Evolutionary conservation across 23 red algal species (phyloP), one percentile per base, ranked within the genome.

Genomic region (Chondrus crispus): DNA sequence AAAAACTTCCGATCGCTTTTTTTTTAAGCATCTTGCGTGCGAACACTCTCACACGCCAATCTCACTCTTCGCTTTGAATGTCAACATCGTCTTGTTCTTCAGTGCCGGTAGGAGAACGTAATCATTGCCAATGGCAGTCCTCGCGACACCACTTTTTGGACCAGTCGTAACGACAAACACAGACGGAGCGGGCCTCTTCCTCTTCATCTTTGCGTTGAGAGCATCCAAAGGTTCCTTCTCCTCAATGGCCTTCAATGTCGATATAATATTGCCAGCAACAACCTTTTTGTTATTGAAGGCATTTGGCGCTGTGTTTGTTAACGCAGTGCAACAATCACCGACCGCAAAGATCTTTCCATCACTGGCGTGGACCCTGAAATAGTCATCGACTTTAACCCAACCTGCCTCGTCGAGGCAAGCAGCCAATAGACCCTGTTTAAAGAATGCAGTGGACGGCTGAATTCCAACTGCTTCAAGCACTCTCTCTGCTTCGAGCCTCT

Each of bases 41-140:
- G n/a, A n/a, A n/a, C n/a, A n/a, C n/a, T 13, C 28, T 90, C 47
- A 90, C 19, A 90, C 33, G 45, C 87, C 87, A 16, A 90, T 51
- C 38, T 90, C 73, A 13, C 49, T 20, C 43, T 51, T 90, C 16
- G 72, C 46, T 53, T 72, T 74, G 35, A 90, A 90, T 46, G 80
- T 48, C 41, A 90, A 90, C 87, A 90, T 90, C n/a, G 87, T 90
- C 60, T 80, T 90, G 37, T 90, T 90, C 87, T 90, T 90, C 4
- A 90, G 33, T 11, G 3, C 20, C 45, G 87, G 72, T 37, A 90
- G 53, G 43, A 37, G 38, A 49, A 49, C 64, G 18, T 69, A 80
- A 5, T 68, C 33, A 32, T 64, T 47, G 42, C 87, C 87, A 2
- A 90, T 18, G 10, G 87, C 55, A 19, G 72, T 90, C 53, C 64